Evolutionary conservation across 192 early-diverging fungal genomes (phyloP), one percentile per base, ranked within the genome.

Genomic region (Backusella sp.): DNA sequence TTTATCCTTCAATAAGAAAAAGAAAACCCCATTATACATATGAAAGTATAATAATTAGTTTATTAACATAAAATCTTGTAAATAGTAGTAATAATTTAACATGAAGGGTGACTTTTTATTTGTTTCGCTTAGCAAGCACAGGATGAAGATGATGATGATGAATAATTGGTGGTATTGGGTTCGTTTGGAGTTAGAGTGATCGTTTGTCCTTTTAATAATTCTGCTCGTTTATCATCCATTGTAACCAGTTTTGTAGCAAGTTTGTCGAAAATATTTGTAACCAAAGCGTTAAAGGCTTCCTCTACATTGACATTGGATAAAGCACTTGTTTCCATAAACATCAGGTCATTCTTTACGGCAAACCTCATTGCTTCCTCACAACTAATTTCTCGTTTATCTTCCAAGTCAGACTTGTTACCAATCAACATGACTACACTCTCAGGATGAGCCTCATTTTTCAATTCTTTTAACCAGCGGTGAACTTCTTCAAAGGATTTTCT

Each of bases 351-450:
- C 59, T 92, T 89, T 72, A 85, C 82, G 32, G 96, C 95, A 90
- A 96, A 96, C 59, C 88, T 88, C 66, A 93, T 91, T 68, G 94
- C 96, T 77, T 97, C 96, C 59, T 95, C 93, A 11, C 86, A 80
- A 9, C 94, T 87, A 21, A 97, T 94, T 34, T 88, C 86, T 49
- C 95, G 91, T 9, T 73, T 66, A 26, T 84, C 83, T 23, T 91
- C 92, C 28, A 96, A 83, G 80, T 97, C 95, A 46, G 90, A 92
- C 77, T 97, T 97, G 88, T 96, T 96, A 42, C 94, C 96, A 74
- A 97, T 92, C 19, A 97, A 84, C 81, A 95, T 93, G 62, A 93
- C 93, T 1, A 91, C 92, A n/a, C 93, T 95, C 62, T 96, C 91
- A 36, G 93, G 90, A 76, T 95, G 95, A 34, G 94, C 92, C 78